Evolutionary conservation across 2,329 filamentous ascomycete genomes (phyloP).

Genomic region (Chrysoporthe deuterocubensis): DNA sequence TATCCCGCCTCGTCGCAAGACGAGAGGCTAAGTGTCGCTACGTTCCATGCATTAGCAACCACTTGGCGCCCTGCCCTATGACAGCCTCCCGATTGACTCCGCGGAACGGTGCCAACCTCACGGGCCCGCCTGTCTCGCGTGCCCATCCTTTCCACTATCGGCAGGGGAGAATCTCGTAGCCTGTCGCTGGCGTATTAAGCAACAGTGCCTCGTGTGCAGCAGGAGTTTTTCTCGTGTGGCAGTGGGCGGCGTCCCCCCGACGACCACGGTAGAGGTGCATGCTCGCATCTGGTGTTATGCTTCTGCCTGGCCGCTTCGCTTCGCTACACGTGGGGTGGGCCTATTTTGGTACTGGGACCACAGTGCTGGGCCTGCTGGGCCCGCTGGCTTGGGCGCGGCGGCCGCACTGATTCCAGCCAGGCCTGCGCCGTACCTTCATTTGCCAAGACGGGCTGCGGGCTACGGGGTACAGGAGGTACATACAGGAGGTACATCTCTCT

Average conservation of each 20-base stretch:
- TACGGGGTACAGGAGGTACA: not conserved
- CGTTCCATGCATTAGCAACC: constrained; percentile 25
- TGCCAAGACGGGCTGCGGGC: not conserved
- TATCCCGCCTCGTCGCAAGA: not conserved
- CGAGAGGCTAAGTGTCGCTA: constrained; percentile 15
- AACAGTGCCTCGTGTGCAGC: not conserved
- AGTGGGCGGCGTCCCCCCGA: not conserved
- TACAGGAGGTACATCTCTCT: not conserved
- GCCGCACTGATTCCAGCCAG: not conserved
- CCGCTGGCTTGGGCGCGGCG: not conserved
- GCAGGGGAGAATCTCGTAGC: not conserved
- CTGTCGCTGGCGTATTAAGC: not conserved
- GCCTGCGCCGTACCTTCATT: not conserved
- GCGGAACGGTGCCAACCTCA: constrained; percentile 6
- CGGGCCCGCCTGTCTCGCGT: not conserved
- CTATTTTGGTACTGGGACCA: constrained; percentile 10
- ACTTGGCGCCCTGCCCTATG: constrained; percentile 4
- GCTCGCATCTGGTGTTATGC: not conserved
- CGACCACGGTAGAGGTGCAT: not conserved
- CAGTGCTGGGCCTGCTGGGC: not conserved
- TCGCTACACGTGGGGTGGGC: not conserved
- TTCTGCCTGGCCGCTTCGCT: constrained; percentile 6
- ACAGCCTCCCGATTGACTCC: constrained; percentile 1
- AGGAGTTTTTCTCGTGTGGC: not conserved
- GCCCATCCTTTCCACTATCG: not conserved